Conservation (phyloP, 345 rosid species). For the Lumnitzera racemosa region DNA sequence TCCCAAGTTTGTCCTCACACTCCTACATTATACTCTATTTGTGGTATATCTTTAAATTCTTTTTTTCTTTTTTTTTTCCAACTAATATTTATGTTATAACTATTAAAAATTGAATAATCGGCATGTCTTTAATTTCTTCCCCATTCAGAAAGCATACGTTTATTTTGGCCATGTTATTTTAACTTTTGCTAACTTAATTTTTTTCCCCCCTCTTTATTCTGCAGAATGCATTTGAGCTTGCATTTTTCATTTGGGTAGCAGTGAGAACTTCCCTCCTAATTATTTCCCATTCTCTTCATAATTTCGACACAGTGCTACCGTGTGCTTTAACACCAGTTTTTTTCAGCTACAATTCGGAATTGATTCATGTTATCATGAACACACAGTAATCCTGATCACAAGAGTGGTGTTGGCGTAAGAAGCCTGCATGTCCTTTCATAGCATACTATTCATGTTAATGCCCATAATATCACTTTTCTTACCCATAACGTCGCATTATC, state of each 20-base stretch:
- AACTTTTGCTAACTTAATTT: not conserved
- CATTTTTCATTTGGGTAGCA: conserved; percentile 64
- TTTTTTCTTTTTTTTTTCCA: too few relatives aligned
- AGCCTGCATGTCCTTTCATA: not conserved
- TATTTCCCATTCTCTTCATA: not conserved
- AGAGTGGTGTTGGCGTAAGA: conserved; percentile 66
- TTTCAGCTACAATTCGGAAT: conserved; percentile 45
- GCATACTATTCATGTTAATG: too few relatives aligned
- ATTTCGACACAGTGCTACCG: too few relatives aligned
- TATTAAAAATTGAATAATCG: too few relatives aligned
- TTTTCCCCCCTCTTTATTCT: not conserved
- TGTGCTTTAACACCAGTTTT: not conserved
- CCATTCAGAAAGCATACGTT: too few relatives aligned
- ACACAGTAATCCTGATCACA: conserved; percentile 23
- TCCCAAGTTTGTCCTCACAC: conserved; percentile 41
- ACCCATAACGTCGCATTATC: too few relatives aligned
- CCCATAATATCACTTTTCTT: too few relatives aligned
- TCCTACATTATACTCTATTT: conserved; percentile 39
- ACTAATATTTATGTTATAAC: too few relatives aligned
- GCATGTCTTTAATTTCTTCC: too few relatives aligned
- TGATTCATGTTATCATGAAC: conserved; percentile 57
- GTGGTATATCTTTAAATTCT: conserved; percentile 18
- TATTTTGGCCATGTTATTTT: not conserved
- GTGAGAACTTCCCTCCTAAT: conserved; percentile 22
- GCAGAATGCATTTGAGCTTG: conserved; percentile 76